Conservation (phyloP, 805 yeast genomes). For the Nadsonia fulvescens region DNA sequence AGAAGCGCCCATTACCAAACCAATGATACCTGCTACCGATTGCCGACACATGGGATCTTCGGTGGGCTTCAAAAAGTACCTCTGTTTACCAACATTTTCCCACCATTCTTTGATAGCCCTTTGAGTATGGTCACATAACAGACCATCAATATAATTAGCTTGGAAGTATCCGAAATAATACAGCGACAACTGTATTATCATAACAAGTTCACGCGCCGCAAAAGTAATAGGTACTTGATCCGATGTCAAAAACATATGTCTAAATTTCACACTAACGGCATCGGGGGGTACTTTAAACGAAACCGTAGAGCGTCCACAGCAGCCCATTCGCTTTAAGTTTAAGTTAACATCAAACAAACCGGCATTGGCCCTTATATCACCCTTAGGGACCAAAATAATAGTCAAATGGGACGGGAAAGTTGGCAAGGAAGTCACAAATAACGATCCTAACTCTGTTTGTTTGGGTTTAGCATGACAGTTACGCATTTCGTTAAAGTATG, state of each 20-base stretch:
- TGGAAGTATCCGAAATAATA: slow-evolving; percentile 62
- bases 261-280: slow-evolving; percentile 66
- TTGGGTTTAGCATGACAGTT: slow-evolving; percentile 56
- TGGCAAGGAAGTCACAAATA: slow-evolving; percentile 72
- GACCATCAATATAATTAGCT: slow-evolving; percentile 62
- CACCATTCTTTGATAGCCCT: slow-evolving; percentile 67
- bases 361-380: slow-evolving; percentile 26
- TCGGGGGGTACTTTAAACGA: slow-evolving; percentile 54
- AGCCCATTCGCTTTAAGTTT: slow-evolving; percentile 55
- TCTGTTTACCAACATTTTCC: slow-evolving; percentile 39
- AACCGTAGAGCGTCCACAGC: slow-evolving; percentile 74
- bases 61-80: slow-evolving; percentile 20
- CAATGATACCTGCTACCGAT: slow-evolving; percentile 64
- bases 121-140: slow-evolving; percentile 63
- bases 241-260: slow-evolving; percentile 46
- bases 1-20: slow-evolving; percentile 52
- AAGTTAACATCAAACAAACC: slow-evolving; percentile 52
- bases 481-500: slow-evolving; percentile 47
- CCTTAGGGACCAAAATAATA: slow-evolving; percentile 42
- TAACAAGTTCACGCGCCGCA: slow-evolving; percentile 59
- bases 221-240: slow-evolving; percentile 33
- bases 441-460: slow-evolving; percentile 35
- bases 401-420: slow-evolving; percentile 60
- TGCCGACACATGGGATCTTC: slow-evolving; percentile 43
- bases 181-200: slow-evolving; percentile 54